Evolutionary conservation across 345 rosid species (phyloP).

Genomic region (Gossypium australe): DNA sequence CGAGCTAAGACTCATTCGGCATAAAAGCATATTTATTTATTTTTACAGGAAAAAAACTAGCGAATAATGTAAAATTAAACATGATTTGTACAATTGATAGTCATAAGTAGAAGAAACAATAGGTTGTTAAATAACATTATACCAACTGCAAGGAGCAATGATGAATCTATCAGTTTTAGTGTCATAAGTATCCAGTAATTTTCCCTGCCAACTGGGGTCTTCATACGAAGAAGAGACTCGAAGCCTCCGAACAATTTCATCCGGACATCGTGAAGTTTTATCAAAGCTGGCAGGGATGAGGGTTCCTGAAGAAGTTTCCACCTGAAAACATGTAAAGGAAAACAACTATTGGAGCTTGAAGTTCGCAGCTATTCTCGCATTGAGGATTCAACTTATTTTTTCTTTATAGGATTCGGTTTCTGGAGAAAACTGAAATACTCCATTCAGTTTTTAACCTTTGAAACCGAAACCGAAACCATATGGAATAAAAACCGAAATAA

Average conservation of each 20-base stretch:
- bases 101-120: neutral
- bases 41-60: neutral
- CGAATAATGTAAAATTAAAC: neutral
- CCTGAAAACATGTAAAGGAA: slow-evolving; percentile 35
- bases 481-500: too few relatives aligned
- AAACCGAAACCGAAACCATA: too few relatives aligned
- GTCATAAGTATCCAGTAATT: slow-evolving; percentile 76
- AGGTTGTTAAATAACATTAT: slow-evolving; percentile 8
- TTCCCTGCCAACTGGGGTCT: slow-evolving; percentile 60
- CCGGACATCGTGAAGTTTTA: slow-evolving; percentile 67
- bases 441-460: too few relatives aligned
- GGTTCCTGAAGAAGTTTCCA: slow-evolving; percentile 59
- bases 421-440: too few relatives aligned
- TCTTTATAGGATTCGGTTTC: too few relatives aligned
- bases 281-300: slow-evolving; percentile 63
- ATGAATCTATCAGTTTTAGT: slow-evolving; percentile 59
- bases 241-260: slow-evolving; percentile 73
- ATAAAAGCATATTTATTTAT: neutral
- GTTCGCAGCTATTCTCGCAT: too few relatives aligned
- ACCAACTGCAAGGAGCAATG: slow-evolving; percentile 80
- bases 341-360: neutral
- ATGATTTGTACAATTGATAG: neutral
- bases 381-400: too few relatives aligned
- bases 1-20: too few relatives aligned
- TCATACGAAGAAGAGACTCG: slow-evolving; percentile 54